These are phyloP conservation scores for Micractinium sp. DNA, from an alignment of 139 green algal species.

Conservation along the genomic window DNA sequence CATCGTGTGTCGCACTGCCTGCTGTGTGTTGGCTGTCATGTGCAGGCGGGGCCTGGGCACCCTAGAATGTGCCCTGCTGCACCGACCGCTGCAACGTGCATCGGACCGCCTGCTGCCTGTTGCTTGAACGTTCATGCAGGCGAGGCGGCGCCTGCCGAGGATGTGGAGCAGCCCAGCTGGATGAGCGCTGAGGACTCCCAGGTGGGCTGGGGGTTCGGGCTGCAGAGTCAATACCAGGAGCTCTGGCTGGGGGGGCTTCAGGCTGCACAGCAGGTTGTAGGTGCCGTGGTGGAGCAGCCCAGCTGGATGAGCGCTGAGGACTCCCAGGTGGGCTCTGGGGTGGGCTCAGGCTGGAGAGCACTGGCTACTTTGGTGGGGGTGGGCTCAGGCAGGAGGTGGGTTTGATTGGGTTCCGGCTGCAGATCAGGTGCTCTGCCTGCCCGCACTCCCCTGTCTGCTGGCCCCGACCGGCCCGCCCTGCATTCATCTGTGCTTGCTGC, in stretches of 20 bases:
- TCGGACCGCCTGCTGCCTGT: too few relatives aligned
- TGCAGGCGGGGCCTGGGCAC: constrained; percentile 12
- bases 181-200: constrained; percentile 29
- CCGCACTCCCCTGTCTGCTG: background rate
- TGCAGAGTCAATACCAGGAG: too few relatives aligned
- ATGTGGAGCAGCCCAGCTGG: constrained; percentile 33
- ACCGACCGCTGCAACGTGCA: background rate
- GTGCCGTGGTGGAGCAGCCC: background rate
- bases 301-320: constrained; percentile 30
- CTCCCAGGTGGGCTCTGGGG: background rate
- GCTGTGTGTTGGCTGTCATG: background rate
- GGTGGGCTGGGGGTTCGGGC: too few relatives aligned
- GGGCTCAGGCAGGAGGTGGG: too few relatives aligned
- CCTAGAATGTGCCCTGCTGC: too few relatives aligned
- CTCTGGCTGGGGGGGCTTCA: too few relatives aligned
- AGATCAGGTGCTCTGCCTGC: background rate
- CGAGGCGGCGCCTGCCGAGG: constrained; percentile 3
- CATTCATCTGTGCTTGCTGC: too few relatives aligned
- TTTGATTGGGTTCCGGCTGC: too few relatives aligned
- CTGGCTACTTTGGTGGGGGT: too few relatives aligned
- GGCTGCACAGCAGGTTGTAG: too few relatives aligned
- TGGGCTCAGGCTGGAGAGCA: too few relatives aligned
- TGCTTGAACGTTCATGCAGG: background rate
- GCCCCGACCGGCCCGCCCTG: too few relatives aligned
- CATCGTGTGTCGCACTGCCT: background rate